Base-by-base conservation (phyloP, 768 basidiomycete genomes). In the Mycena vitilis region DNA sequence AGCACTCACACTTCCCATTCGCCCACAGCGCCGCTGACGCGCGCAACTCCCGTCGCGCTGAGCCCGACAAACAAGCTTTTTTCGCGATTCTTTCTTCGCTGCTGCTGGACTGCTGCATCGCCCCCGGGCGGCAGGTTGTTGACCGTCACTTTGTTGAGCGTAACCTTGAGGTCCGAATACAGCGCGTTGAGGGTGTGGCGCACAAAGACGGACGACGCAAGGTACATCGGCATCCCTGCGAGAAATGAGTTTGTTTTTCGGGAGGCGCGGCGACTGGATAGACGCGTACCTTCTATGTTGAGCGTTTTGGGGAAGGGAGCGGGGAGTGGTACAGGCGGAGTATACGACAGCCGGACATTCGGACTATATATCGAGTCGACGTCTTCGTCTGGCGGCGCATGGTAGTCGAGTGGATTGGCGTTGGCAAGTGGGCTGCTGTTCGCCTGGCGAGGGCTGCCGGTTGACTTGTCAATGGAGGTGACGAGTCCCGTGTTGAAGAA, bases 131-230 rank as follows among this genome's bases (percentile, higher is more conserved):
- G 38, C 36, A 79, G 80, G 1, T 79, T 77, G 22, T 82, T 70
- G 16, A 86, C 79, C 0, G 79, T 75, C 53, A 90, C 76, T 73
- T 86, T 89, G 23, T 81, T 82, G 47, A 92, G 77, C 45, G 83
- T 82, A 44, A 95, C 86, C 5, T 74, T 77, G 42, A 93, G 79
- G 75, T 93, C 88, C 13, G 89, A 85, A 75, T 93, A 94, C 18
- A 94, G 77, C 15, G 93, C 89, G 74, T 88, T 91, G 75, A 95
- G 85, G 6, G 93, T 91, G 69, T 91, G 92, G 22, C 90, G 85
- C 22, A 94, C 79, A 69, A 94, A 86, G 4, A 85, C 85, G 3
- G 91, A 88, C 0, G 91, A 92, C 1, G 91, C 86, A 67, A 89
- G 82, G 78, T 94, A 95, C 37, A 94, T 73, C 10, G 89, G 87